These are phyloP conservation scores for Alternaria novae-zelandiae DNA, from an alignment of 2,329 filamentous ascomycete genomes.

Conservation along the genomic window DNA sequence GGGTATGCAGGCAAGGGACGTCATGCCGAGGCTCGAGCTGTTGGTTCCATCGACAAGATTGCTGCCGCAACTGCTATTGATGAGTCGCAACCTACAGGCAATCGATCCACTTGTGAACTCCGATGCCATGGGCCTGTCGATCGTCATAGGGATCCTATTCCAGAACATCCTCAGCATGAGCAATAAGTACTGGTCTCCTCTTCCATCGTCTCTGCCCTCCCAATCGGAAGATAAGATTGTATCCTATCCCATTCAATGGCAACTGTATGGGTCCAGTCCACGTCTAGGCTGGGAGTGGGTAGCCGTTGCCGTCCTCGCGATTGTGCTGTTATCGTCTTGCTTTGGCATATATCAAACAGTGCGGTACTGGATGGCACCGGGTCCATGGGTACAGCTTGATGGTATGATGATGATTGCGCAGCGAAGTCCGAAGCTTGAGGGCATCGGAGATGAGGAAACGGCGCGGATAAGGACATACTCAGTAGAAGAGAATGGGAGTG, in stretches of 20 bases:
- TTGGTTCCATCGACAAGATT: background rate
- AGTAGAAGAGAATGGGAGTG: background rate
- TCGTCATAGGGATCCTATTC: background rate
- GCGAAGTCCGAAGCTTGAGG: background rate
- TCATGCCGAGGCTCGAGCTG: background rate
- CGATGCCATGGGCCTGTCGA: constrained; percentile 4
- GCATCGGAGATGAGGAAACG: background rate
- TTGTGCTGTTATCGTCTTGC: background rate
- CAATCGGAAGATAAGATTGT: background rate
- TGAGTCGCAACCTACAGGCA: background rate
- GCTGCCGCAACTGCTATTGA: background rate
- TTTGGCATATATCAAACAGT: background rate
- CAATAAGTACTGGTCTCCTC: constrained; percentile 3
- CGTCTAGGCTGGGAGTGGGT: constrained; percentile 7
- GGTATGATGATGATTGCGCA: constrained; percentile 11
- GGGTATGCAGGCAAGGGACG: background rate
- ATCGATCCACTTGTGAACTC: background rate
- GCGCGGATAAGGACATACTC: background rate
- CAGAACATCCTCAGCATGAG: constrained; percentile 10
- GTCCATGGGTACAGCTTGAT: background rate
- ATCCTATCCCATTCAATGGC: constrained; percentile 13
- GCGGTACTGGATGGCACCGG: constrained; percentile 4
- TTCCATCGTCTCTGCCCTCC: background rate
- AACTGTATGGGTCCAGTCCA: constrained; percentile 9
- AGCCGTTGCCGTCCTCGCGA: background rate